Evolutionary conservation across 2,329 filamentous ascomycete species (phyloP), one percentile per base, ranked within the genome.

Genomic region (Monilinia vaccinii-corymbosi): DNA sequence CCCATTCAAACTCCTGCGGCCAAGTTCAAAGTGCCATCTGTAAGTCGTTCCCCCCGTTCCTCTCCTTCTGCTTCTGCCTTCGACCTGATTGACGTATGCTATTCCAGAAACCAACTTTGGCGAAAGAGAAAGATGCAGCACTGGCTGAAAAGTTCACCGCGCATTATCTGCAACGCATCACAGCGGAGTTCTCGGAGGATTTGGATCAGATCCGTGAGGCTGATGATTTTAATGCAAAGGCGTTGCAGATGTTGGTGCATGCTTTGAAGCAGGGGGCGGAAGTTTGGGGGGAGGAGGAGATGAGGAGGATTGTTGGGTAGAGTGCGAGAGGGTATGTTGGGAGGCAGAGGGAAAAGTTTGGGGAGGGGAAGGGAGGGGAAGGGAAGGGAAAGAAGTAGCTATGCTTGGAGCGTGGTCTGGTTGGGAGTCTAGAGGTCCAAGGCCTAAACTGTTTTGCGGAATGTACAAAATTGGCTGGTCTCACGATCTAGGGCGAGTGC

Each of bases 101-200:
- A 42, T 47, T 31, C 46, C 18, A 61, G 46, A 52, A 52, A n/a
- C 45, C 51, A 18, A 62, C 16, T 16, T 60, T 66, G 23, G 52
- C 63, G 25, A 64, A 70, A 48, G 58, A 69, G 25, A 64, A 70
- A 48, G 58, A 69, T 28, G 57, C 64, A 11, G 59, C 62, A 23
- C 64, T 63, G 5, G 90, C 89, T 73, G 77, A 79, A 10, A 76
- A 83, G 11, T 86, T 83, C 71, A 55, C 51, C 1, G n/a, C 51
- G 14, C 51, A 55, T 34, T 91, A 91, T 71, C 80, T 91, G 50
- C 83, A 87, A 67, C 83, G 82, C 61, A 77, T 84, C 7, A 89
- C 88, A 0, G 76, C 78, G 55, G 88, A 91, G 71, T 84, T 92
- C 60, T 83, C 85, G 14, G 85, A 90, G 65, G 88, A 91, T 70